Evolutionary conservation across 2,329 filamentous ascomycete species (phyloP), one percentile per base, ranked within the genome.

Genomic region (Fusarium bulbicola): DNA sequence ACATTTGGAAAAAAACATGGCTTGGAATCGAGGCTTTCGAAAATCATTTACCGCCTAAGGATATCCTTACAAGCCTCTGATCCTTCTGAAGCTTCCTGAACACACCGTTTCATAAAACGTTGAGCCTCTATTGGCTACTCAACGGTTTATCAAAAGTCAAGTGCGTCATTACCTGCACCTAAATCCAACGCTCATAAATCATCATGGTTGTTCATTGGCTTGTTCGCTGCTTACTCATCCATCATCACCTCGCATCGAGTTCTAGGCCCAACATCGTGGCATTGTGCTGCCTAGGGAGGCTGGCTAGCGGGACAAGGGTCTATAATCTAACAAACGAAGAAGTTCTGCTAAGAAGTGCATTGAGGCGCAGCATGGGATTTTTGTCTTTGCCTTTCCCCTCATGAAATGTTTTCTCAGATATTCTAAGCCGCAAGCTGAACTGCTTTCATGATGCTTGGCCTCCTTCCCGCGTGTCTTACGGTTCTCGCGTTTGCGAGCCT

Each of bases 261-360:
- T 59, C 52, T n/a, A 3, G 52, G 40, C 40, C 14, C 4, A n/a
- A 18, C 20, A 61, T 63, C n/a, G 53, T 37, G n/a, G 12, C n/a
- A 61, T 67, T 7, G 36, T 42, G 40, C 10, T 43, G 45, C 46
- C 53, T 8, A 52, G 47, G 59, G 42, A 59, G 39, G 62, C 46
- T 62, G 47, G 65, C 9, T 54, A 68, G 56, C 16, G 54, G 24
- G 30, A 68, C 63, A 68, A 42, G 63, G 54, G 24, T 42, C 40
- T 53, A 34, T 14, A 39, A 21, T 24, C 30, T 47, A n/a, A 63
- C 63, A 53, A 59, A 34, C 13, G 9, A 6, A 53, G 47, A 43
- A 7, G 5, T 34, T 26, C 24, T 21, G 20, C 24, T 21, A 42
- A 20, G 14, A 49, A n/a, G 30, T 13, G 18, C 16, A 32, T 24